These are phyloP conservation scores for Tagetes erecta DNA, from an alignment of 129 eudicot species.

Conservation along the genomic window DNA sequence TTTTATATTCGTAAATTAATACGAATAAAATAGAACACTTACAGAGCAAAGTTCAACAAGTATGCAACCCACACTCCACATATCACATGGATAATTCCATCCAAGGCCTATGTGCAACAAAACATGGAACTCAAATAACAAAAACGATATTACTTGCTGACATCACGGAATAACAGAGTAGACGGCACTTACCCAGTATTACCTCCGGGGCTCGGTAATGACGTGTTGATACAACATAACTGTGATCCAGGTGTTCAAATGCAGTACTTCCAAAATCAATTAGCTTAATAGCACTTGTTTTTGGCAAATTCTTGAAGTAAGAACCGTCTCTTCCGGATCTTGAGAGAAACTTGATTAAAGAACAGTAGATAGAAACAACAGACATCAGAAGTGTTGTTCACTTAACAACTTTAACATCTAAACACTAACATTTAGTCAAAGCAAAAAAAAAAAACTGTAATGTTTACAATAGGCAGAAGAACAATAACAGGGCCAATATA, in stretches of 20 bases:
- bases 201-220: constrained; percentile 95
- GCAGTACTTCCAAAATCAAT: constrained; percentile 91
- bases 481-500: no score
- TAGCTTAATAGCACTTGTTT: constrained; percentile 79
- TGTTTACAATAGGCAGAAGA: background rate
- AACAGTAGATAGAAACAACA: constrained; percentile 20
- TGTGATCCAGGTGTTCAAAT: constrained; percentile 80
- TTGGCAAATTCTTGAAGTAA: constrained; percentile 77
- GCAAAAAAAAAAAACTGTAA: background rate
- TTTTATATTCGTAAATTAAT: no score
- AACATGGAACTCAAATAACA: constrained; percentile 5
- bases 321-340: constrained; percentile 69
- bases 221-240: constrained; percentile 80
- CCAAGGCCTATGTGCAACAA: constrained; percentile 61
- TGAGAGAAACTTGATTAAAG: constrained; percentile 54
- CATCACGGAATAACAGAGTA: constrained; percentile 17
- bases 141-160: background rate
- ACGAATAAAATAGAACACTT: constrained; percentile 30
- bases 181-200: constrained; percentile 55
- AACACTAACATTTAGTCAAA: background rate
- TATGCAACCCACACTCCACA: constrained; percentile 92
- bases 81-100: constrained; percentile 88
- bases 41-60: constrained; percentile 86
- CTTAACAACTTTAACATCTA: background rate
- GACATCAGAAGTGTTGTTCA: background rate